Evolutionary conservation across 805 yeast genomes (phyloP).

Genomic region (Grigorovia transvaalensis): DNA sequence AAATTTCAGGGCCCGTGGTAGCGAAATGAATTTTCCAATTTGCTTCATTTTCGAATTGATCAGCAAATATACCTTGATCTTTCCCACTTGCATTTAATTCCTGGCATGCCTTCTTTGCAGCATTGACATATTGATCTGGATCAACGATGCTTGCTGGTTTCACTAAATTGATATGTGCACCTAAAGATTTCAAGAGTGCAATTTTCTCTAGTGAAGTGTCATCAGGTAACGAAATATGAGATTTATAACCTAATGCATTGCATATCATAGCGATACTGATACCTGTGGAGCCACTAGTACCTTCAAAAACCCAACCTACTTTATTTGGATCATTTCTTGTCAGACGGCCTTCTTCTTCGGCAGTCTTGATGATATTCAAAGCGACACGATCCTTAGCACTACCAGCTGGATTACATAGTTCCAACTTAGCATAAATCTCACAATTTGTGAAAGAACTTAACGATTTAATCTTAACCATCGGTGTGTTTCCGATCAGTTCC

Average conservation of each 20-base stretch:
- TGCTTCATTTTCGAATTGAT: constrained; percentile 87
- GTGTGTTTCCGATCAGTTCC: constrained; percentile 85
- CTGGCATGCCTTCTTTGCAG: constrained; percentile 63
- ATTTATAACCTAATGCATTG: constrained; percentile 75
- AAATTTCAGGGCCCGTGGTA: constrained; percentile 92
- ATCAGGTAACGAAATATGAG: constrained; percentile 91
- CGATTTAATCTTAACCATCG: constrained; percentile 63
- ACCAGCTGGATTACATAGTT: constrained; percentile 83
- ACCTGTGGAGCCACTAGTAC: constrained; percentile 96
- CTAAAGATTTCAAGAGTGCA: constrained; percentile 56
- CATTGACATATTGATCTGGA: constrained; percentile 84
- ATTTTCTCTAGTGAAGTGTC: constrained; percentile 84
- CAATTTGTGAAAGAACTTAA: constrained; percentile 67
- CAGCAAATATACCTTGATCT: constrained; percentile 67
- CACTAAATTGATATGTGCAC: constrained; percentile 77
- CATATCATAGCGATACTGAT: constrained; percentile 88
- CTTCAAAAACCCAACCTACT: constrained; percentile 59
- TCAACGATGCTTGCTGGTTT: constrained; percentile 94
- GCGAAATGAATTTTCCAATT: constrained; percentile 79
- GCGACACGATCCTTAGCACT: constrained; percentile 95
- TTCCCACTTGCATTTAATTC: constrained; percentile 29
- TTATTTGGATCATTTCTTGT: constrained; percentile 45
- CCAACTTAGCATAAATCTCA: constrained; percentile 78
- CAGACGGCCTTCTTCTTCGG: constrained; percentile 50
- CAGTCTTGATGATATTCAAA: constrained; percentile 61